Base-by-base conservation (phyloP, 352 stramenopile species). In the Globisporangium nagaii region DNA sequence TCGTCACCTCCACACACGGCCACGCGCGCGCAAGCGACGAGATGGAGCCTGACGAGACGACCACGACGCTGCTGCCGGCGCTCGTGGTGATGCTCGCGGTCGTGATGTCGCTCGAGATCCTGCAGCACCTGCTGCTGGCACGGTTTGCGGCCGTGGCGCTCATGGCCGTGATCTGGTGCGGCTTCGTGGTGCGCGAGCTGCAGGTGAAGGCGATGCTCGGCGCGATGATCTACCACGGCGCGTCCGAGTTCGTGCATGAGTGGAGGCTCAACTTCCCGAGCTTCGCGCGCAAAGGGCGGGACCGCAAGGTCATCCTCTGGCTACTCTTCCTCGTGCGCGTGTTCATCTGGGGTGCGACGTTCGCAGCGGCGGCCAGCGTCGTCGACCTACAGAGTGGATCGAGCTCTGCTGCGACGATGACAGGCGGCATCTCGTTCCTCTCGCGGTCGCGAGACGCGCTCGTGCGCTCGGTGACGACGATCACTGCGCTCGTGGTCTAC, bases 101-200 rank as follows among this genome's bases (percentile, higher is more conserved):
- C 28, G 63, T 85, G 24, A 58, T 87, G 24, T 82, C 75, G 50
- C 75, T 89, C 24, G 79, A 89, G 68, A 81, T 89, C 55, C 66
- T 86, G 47, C 74, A 73, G 32, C 66, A 54, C 0, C 63, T 79
- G 44, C 53, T 81, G 36, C 43, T 79, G 1, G 74, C 75, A 28
- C 73, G 79, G 27, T 42, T 68, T 15, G 50, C 82, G 1, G 62
- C 75, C 2, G 68, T 68, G 8, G 27, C 59, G 8, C 55, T 71
- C 15, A 69, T 89, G 64, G 28, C 70, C 4, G 30, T 68, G 9
- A 42, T 73, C 19, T 89, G 75, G 75, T 40, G 34, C 9, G 19
- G 44, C 5, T 46, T 81, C 15, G 49, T 84, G 47, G 25, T 61
- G 13, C 41, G 60, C 11, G 51, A 73, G 11, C 36, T 71, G 27